These are phyloP conservation scores for Penicillium chermesinum DNA, from an alignment of 495 filamentous ascomycete genomes.

Conservation along the genomic window DNA sequence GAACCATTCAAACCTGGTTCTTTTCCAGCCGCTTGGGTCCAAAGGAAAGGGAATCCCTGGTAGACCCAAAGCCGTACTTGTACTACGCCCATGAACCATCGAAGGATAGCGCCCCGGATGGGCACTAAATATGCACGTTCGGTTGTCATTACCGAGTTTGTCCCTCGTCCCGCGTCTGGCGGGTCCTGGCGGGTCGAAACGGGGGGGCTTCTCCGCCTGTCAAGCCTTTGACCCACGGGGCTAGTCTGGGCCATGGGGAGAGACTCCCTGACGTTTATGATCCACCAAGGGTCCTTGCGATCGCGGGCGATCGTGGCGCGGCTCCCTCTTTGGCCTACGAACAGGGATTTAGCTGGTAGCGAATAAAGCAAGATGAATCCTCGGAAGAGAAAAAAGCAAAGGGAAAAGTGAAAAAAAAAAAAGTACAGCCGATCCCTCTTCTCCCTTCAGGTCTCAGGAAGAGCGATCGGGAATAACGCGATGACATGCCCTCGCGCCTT, in stretches of 20 bases:
- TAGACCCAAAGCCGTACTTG: too few species aligned
- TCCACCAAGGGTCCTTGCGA: neutral
- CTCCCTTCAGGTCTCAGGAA: too few species aligned
- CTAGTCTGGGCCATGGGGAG: too few species aligned
- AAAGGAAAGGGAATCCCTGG: too few species aligned
- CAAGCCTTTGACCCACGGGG: neutral
- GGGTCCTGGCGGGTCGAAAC: slow-evolving; percentile 19
- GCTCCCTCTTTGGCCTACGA: neutral
- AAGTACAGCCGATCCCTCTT: too few species aligned
- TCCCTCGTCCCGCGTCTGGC: slow-evolving; percentile 15
- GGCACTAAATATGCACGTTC: slow-evolving; percentile 8
- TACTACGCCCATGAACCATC: too few species aligned
- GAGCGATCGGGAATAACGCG: too few species aligned
- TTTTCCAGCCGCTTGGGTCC: neutral
- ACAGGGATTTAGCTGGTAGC: too few species aligned
- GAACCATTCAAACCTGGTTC: too few species aligned
- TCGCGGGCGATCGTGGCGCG: neutral
- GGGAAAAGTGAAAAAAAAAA: too few species aligned
- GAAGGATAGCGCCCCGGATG: neutral
- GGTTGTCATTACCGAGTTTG: slow-evolving; percentile 23
- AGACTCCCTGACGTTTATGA: neutral
- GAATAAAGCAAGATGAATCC: too few species aligned
- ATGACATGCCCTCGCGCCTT: too few species aligned
- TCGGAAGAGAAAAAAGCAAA: neutral
- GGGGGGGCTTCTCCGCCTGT: slow-evolving; percentile 6